A percentile compares a stretch with the other conserved stretches of the same genome.
phyloP scores from a whole-genome alignment of 768 basidiomycete species.

The Russula ochroleuca region DNA sequence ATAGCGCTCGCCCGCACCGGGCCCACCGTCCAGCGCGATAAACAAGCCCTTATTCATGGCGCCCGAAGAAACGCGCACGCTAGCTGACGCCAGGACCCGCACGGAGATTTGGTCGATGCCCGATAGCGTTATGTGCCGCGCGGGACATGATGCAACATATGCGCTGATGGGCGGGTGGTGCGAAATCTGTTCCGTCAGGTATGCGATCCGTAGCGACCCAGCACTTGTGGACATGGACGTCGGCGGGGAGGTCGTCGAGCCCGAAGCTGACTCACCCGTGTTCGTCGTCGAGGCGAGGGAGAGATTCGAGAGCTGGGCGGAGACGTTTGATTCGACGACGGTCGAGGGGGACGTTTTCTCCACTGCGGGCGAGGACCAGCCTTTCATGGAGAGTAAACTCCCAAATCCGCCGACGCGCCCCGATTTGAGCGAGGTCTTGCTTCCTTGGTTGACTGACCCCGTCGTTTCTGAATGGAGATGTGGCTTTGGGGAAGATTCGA shows the following conservation, averaged over 20 bases:
- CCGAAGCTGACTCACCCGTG: constrained; percentile 29
- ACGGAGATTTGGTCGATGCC: constrained; percentile 95
- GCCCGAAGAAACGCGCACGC: constrained; percentile 75
- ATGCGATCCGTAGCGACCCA: constrained; percentile 56
- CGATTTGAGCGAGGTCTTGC: constrained; percentile 46
- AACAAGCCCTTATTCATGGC: constrained; percentile 85
- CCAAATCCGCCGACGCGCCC: constrained; percentile 59
- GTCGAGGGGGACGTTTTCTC: constrained; percentile 32
- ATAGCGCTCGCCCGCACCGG: constrained; percentile 75
- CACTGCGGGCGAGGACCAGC: constrained; percentile 41
- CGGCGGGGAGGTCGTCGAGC: constrained; percentile 31
- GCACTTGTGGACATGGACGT: constrained; percentile 29
- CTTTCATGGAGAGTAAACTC: constrained; percentile 45
- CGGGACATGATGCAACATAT: constrained; percentile 73
- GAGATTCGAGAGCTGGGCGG: constrained; percentile 58
- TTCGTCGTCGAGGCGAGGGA: constrained; percentile 43
- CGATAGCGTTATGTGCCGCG: constrained; percentile 60
- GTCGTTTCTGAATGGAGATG: constrained; percentile 44
- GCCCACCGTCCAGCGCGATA: constrained; percentile 68
- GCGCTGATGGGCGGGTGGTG: constrained; percentile 96
- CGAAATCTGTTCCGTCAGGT: constrained; percentile 89
- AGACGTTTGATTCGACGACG: constrained; percentile 44
- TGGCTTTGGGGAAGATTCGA: constrained; percentile 30
- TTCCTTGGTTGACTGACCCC: constrained; percentile 40
- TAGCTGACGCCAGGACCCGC: constrained; percentile 80